phyloP scores from a whole-genome alignment of 1,284 basidiomycete species.

The Paramarasmius palmivorus region DNA sequence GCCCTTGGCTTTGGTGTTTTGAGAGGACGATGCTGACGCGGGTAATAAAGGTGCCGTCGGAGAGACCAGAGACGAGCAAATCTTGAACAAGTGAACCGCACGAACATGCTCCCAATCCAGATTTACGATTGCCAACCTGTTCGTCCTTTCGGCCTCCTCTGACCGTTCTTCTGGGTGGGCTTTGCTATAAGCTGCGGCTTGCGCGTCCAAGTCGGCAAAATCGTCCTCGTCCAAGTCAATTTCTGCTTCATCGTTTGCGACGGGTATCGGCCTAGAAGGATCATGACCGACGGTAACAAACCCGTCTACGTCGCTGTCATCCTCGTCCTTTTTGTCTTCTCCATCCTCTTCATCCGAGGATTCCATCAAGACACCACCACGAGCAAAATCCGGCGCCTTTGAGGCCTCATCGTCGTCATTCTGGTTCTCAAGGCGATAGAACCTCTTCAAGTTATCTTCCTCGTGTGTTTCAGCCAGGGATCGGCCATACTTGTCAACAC shows the following conservation, averaged over 20 bases:
- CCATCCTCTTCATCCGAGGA: slow-evolving; percentile 73
- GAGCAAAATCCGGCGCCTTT: slow-evolving; percentile 76
- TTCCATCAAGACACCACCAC: slow-evolving; percentile 84
- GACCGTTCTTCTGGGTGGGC: slow-evolving; percentile 36
- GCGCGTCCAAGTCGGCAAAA: slow-evolving; percentile 72
- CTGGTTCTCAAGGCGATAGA: slow-evolving; percentile 74
- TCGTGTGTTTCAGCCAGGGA: slow-evolving; percentile 68
- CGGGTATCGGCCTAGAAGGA: slow-evolving; percentile 37
- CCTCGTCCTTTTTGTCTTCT: slow-evolving; percentile 38
- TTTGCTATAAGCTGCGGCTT: slow-evolving; percentile 65
- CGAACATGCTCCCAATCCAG: slow-evolving; percentile 98
- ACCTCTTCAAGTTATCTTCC: slow-evolving; percentile 77
- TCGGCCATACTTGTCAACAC: slow-evolving; percentile 93
- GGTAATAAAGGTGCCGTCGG: slow-evolving; percentile 48
- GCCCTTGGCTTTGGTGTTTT: slow-evolving; percentile 16
- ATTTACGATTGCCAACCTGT: slow-evolving; percentile 89
- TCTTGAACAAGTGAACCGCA: slow-evolving; percentile 89
- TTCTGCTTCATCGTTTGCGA: slow-evolving; percentile 54
- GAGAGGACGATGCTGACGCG: slow-evolving; percentile 24
- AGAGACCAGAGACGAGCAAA: slow-evolving; percentile 88
- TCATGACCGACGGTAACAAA: slow-evolving; percentile 52
- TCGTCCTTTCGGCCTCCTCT: slow-evolving; percentile 51
- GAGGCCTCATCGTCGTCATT: slow-evolving; percentile 39
- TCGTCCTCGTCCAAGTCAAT: slow-evolving; percentile 80
- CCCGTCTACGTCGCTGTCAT: slow-evolving; percentile 50